Base-by-base conservation (phyloP, 1,139 yeast species). In the Blastobotrys petasosporus region DNA sequence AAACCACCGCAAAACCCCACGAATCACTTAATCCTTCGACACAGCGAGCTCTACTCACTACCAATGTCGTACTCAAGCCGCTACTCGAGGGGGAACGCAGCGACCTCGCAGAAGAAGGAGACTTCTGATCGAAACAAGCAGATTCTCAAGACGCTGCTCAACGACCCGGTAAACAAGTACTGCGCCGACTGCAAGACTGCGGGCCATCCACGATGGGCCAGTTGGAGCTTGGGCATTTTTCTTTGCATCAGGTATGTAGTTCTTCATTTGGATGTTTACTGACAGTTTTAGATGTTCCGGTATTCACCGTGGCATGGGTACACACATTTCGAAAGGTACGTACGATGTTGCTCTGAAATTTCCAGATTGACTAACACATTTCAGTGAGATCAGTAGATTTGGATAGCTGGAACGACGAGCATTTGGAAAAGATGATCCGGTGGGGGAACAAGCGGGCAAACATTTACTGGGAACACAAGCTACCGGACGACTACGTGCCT, bases 351-450 rank as follows among this genome's bases (percentile, higher is more conserved):
- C 4, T 4, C 25, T n/a, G 25, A 20, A 20, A 20, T 20, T 20
- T 20, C 25, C 4, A 20, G 7, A 4, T 4, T 4, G 25, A 20
- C 25, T 20, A 20, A 20, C 25, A 4, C 6, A 35, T 35, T 16
- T 62, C 69, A 45, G 70, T 66, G 41, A 55, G 68, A 37, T 84
- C 95, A 4, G 94, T 92, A 40, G 98, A 92, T 68, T 75, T 92
- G 60, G 97, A 92, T 64, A 84, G 94, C 1, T 92, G 98, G 98
- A 85, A 94, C 9, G 95, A 88, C 57, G 95, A 85, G 60, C 97
- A 92, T 65, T 79, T 87, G 36, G 82, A 77, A 51, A 79, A 79
- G 56, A 82, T 92, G 82, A 80, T 87, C 37, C 71, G 77, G 57
- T 86, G 95, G 94, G 96, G 96, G 3, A 92, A 90, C 62, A 74